Percentiles rank a stretch among this genome's conserved stretches.
Evolutionary conservation across 2,329 filamentous ascomycete species (phyloP).

Genomic region (Parastagonospora nodorum): DNA sequence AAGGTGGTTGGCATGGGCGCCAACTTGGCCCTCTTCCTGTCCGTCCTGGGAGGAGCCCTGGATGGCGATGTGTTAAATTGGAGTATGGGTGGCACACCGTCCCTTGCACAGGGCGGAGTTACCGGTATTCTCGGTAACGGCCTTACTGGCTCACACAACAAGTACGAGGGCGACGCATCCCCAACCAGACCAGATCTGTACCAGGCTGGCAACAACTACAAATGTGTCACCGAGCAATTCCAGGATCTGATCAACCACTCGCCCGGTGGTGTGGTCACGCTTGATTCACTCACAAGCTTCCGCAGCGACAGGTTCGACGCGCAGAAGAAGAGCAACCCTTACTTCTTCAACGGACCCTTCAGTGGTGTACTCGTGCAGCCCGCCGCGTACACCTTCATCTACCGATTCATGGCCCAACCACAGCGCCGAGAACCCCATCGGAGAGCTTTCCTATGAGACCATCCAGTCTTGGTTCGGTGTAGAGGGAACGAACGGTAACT

Average conservation of each 20-base stretch:
- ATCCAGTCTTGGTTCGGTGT: slow-evolving; percentile 32
- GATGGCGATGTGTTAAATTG: slow-evolving; percentile 26
- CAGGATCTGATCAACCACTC: slow-evolving; percentile 27
- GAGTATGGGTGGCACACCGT: slow-evolving; percentile 28
- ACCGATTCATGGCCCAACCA: slow-evolving; percentile 35
- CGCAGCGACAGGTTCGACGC: slow-evolving; percentile 25
- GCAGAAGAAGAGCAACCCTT: slow-evolving; percentile 21
- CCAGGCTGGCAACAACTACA: slow-evolving; percentile 28
- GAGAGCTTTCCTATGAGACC: slow-evolving; percentile 17
- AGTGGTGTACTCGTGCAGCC: slow-evolving; percentile 29
- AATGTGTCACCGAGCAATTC: slow-evolving; percentile 24
- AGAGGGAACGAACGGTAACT: slow-evolving; percentile 16
- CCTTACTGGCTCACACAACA: slow-evolving; percentile 27
- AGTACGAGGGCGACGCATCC: slow-evolving; percentile 29
- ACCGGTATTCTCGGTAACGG: slow-evolving; percentile 26
- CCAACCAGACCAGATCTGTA: slow-evolving; percentile 28
- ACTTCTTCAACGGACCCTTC: slow-evolving; percentile 32
- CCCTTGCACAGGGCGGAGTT: slow-evolving; percentile 20
- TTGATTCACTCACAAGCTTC: slow-evolving; percentile 26
- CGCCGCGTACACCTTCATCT: slow-evolving; percentile 33
- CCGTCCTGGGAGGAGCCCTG: slow-evolving; percentile 20
- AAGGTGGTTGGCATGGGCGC: slow-evolving; percentile 30
- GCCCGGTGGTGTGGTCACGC: slow-evolving; percentile 23
- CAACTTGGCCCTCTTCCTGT: slow-evolving; percentile 18
- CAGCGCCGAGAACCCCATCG: slow-evolving; percentile 19